A percentile compares a stretch with the other conserved stretches of the same genome.
These are phyloP conservation scores for Bryoglossum gracile DNA, from an alignment of 495 filamentous ascomycete genomes.

Conservation along the genomic window DNA sequence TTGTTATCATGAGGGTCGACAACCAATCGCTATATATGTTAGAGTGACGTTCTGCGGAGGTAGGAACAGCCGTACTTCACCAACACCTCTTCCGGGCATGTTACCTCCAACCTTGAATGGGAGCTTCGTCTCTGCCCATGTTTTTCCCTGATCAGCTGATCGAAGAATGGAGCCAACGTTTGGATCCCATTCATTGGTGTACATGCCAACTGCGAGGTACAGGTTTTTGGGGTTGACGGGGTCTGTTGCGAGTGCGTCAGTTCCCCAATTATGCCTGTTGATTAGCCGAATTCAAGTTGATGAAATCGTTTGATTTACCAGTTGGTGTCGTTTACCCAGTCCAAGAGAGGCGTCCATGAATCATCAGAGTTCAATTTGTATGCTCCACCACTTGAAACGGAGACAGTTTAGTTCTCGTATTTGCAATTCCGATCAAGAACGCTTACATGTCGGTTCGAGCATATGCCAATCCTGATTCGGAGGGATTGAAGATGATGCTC, in stretches of 20 bases:
- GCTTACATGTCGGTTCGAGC: conserved; percentile 49
- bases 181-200: conserved; percentile 53
- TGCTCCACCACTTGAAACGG: conserved; percentile 37
- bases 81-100: conserved; percentile 59
- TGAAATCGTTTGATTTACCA: too few species aligned
- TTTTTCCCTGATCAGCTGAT: conserved; percentile 42
- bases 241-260: conserved; percentile 52
- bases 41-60: background rate
- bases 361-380: conserved; percentile 49
- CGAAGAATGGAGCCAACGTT: conserved; percentile 46
- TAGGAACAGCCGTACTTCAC: conserved; percentile 40
- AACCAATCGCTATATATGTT: conserved; percentile 36
- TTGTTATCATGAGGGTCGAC: conserved; percentile 51
- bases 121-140: conserved; percentile 38
- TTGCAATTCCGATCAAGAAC: background rate
- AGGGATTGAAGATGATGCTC: conserved; percentile 53
- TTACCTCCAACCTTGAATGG: conserved; percentile 58
- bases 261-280: conserved; percentile 46
- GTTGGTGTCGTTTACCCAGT: conserved; percentile 39
- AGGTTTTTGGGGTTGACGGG: conserved; percentile 44
- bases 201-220: conserved; percentile 52
- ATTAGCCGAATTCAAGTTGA: too few species aligned
- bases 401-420: background rate
- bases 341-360: conserved; percentile 51
- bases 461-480: conserved; percentile 48